These are phyloP conservation scores for Tylopilus sp. DNA, from an alignment of 1,284 basidiomycete species.

Conservation along the genomic window DNA sequence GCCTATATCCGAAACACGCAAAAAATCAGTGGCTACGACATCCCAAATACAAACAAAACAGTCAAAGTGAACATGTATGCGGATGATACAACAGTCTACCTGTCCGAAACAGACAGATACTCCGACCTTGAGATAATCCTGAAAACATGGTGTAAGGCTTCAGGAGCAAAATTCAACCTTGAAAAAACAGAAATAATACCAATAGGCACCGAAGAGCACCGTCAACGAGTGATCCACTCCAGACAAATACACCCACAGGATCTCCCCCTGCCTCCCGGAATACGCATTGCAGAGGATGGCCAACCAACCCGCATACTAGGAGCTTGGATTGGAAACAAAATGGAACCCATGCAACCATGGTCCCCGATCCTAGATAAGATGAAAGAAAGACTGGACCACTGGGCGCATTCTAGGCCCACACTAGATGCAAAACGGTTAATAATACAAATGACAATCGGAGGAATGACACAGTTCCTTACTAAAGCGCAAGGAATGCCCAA, in stretches of 20 bases:
- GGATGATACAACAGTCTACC: too few relatives aligned
- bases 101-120: slow-evolving; percentile 13
- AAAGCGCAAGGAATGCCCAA: slow-evolving; percentile 40
- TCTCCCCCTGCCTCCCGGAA: neutral
- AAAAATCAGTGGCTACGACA: neutral
- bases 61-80: slow-evolving; percentile 17
- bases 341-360: neutral
- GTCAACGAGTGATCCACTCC: accelerated
- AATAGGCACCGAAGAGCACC: slow-evolving; percentile 6
- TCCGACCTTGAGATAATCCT: slow-evolving; percentile 1
- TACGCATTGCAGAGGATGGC: slow-evolving; percentile 13
- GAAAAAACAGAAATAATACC: slow-evolving; percentile 32
- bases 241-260: slow-evolving; percentile 1
- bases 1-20: slow-evolving; percentile 11
- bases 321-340: slow-evolving; percentile 25
- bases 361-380: slow-evolving; percentile 10
- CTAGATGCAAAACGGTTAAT: slow-evolving; percentile 20
- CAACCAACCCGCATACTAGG: neutral
- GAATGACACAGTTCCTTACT: slow-evolving; percentile 29
- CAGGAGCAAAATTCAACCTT: slow-evolving; percentile 23
- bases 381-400: neutral
- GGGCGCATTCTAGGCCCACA: slow-evolving; percentile 15
- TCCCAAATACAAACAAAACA: accelerated
- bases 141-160: slow-evolving; percentile 5
- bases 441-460: slow-evolving; percentile 7